Base-by-base conservation (phyloP, 495 filamentous ascomycete genomes). In the Trichoderma virens region DNA sequence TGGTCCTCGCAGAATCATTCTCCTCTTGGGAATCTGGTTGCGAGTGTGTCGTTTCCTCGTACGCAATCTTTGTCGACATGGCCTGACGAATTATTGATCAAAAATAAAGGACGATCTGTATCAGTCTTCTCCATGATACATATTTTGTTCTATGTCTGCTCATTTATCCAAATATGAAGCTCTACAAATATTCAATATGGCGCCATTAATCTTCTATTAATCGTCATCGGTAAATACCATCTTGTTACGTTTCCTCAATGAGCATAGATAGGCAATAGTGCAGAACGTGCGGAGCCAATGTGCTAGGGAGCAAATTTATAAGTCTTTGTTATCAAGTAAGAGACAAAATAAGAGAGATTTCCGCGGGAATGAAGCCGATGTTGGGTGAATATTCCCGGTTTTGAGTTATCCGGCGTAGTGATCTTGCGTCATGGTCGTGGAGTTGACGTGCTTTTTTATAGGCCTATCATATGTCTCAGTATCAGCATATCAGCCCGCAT, bases 11-110 rank as follows among this genome's bases (percentile, higher is more conserved):
- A 56, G 51, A 30, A 30, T 5, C 9, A 30, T 27, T 16, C 27
- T 13, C 60, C 54, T 64, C n/a, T 61, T 45, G 31, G 62, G 35
- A 23, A 60, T 35, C 45, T 59, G 61, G 32, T 43, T 28, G 30
- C 45, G 62, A 56, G 62, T 61, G 60, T 64, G 41, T 54, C 5
- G 25, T 56, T 30, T 28, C 51, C 11, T 56, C 23, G 25, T 47
- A 41, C 14, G 51, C n/a, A 25, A n/a, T 34, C 45, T 68, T 69
- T 13, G 62, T 65, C 28, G 65, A 16, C 66, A 66, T 69, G 9
- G 20, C 35, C n/a, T n/a, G n/a, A n/a, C n/a, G n/a, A n/a, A n/a
- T n/a, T n/a, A n/a, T n/a, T n/a, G n/a, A n/a, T n/a, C n/a, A n/a
- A n/a, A n/a, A n/a, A n/a, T n/a, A n/a, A n/a, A n/a, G n/a, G n/a